A percentile compares a stretch with the other conserved stretches of the same genome.
Evolutionary conservation across 225 moss, liverwort and hornwort genomes (phyloP).

Genomic region (Pleurozium schreberi): DNA sequence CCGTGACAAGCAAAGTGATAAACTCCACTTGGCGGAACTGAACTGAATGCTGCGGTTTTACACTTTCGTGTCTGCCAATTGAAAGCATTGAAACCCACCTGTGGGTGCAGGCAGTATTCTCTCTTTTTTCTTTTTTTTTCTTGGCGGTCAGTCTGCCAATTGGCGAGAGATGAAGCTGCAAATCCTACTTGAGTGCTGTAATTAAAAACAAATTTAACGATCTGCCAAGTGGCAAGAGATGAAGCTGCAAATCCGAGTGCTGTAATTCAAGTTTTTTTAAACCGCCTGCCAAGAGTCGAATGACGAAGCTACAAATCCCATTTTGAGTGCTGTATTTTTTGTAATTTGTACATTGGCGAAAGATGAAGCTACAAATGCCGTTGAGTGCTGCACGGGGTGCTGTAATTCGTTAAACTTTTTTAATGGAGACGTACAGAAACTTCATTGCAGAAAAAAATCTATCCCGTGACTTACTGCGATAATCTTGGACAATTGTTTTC

Average conservation of each 20-base stretch:
- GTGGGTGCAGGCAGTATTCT: not conserved
- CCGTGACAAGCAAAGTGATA: not conserved
- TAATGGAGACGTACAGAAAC: not conserved
- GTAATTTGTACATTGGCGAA: not conserved
- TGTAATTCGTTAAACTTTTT: not conserved
- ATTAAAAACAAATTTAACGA: not conserved
- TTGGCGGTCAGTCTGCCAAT: not conserved
- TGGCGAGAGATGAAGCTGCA: not conserved
- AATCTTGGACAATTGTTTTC: not conserved
- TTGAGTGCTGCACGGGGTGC: not conserved
- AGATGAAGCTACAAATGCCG: not conserved
- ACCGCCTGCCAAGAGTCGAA: not conserved
- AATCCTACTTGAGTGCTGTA: not conserved
- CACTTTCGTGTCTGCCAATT: not conserved
- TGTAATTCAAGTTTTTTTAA: not conserved
- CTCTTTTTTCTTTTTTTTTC: not conserved
- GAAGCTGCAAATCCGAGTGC: not conserved
- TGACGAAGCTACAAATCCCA: not conserved
- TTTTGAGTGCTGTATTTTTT: not conserved
- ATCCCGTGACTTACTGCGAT: too few relatives aligned
- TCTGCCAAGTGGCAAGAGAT: not conserved
- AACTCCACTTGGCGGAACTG: not conserved
- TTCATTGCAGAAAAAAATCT: not conserved
- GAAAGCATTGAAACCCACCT: not conserved
- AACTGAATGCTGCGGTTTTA: too few relatives aligned